Evolutionary conservation across 1,284 basidiomycete species (phyloP).

Genomic region (Wallemia mellicola): DNA sequence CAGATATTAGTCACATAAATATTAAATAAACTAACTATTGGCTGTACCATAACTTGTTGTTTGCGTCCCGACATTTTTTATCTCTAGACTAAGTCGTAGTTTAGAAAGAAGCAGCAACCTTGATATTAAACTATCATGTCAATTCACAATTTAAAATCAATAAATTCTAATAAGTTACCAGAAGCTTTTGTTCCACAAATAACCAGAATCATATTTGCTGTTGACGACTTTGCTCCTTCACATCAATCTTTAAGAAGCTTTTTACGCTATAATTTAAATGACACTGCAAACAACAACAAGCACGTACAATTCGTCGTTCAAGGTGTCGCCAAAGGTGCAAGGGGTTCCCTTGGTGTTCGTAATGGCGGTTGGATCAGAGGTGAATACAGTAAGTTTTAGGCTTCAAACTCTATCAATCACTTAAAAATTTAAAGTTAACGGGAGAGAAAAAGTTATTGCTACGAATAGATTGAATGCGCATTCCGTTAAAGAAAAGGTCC

Average conservation of each 20-base stretch:
- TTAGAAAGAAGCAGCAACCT: background rate
- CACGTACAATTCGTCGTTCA: background rate
- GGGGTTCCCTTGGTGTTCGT: background rate
- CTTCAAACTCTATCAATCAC: background rate
- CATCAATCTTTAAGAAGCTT: background rate
- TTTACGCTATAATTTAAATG: background rate
- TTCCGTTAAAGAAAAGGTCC: background rate
- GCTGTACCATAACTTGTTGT: conserved; percentile 86
- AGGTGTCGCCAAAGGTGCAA: background rate
- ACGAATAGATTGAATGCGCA: background rate
- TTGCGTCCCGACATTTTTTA: conserved; percentile 58
- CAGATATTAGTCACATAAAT: no score
- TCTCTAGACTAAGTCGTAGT: background rate
- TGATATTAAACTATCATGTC: background rate
- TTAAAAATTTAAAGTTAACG: background rate
- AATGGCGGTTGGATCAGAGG: background rate
- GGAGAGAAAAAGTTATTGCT: background rate
- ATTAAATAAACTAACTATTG: conserved; percentile 39
- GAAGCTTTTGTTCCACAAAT: background rate
- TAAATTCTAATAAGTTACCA: background rate
- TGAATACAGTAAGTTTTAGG: background rate
- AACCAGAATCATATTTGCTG: background rate
- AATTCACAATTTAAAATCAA: background rate
- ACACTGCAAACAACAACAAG: background rate
- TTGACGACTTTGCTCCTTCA: background rate